Percentiles rank a stretch among this genome's conserved stretches.
Evolutionary conservation across 495 filamentous ascomycete genomes (phyloP).

Genomic region (Aspergillus carlsbadensis): DNA sequence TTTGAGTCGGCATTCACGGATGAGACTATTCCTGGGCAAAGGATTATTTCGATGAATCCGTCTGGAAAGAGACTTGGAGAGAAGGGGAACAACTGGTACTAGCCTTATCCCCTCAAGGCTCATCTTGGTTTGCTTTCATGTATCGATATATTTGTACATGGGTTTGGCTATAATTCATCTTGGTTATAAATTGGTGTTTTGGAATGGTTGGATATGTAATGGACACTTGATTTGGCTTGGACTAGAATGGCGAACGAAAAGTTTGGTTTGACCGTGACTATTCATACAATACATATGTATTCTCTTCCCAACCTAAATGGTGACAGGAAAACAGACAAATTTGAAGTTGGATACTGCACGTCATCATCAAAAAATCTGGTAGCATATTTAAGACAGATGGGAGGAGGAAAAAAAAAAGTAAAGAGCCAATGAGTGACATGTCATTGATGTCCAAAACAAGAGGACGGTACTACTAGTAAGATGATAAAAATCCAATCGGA

Average conservation of each 20-base stretch:
- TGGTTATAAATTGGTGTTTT: neutral
- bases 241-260: no score
- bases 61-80: conserved; percentile 46
- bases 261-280: no score
- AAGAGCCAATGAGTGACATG: conserved; percentile 5
- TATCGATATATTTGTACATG: neutral
- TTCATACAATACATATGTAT: no score
- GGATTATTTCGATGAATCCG: conserved; percentile 56
- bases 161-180: neutral
- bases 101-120: conserved; percentile 7
- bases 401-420: neutral
- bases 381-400: neutral
- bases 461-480: no score
- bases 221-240: neutral
- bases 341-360: no score
- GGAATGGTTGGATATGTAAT: neutral
- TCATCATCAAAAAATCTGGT: no score
- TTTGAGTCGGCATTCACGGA: conserved; percentile 54
- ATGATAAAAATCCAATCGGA: no score
- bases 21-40: conserved; percentile 54
- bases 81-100: conserved; percentile 52
- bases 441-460: neutral
- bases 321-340: no score
- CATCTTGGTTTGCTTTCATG: neutral
- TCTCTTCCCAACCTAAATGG: no score